These are phyloP conservation scores for Conticribra guillardii DNA, from an alignment of 108 stramenopile species.

Conservation along the genomic window DNA sequence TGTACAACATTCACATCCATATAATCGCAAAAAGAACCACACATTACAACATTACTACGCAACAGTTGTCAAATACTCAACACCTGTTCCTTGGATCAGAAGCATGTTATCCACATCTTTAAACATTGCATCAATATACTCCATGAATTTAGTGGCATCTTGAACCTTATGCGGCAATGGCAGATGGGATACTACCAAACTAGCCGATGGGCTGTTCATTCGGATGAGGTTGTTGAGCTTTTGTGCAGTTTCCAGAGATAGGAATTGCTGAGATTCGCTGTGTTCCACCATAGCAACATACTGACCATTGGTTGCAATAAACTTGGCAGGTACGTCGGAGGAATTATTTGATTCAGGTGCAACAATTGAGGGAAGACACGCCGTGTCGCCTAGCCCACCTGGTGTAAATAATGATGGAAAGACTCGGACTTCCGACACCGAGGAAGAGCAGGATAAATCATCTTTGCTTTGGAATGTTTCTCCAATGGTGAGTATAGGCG, in stretches of 20 bases:
- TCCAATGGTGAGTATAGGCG: constrained; percentile 19
- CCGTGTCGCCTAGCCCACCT: constrained; percentile 2
- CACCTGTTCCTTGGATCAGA: constrained; percentile 71
- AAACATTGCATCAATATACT: constrained; percentile 62
- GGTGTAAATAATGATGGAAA: constrained; percentile 7
- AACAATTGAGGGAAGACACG: constrained; percentile 4
- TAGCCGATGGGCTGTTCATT: constrained; percentile 44
- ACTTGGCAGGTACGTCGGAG: too few species aligned
- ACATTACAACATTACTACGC: too few species aligned
- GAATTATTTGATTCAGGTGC: not conserved
- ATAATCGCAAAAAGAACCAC: too few species aligned
- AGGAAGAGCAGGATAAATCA: constrained; percentile 7
- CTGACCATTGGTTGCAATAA: too few species aligned
- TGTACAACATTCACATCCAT: too few species aligned
- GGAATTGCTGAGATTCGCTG: not conserved
- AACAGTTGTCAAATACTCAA: constrained; percentile 72
- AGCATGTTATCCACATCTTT: constrained; percentile 53
- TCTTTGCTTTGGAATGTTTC: constrained; percentile 15
- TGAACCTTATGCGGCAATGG: constrained; percentile 52
- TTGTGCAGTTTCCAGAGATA: constrained; percentile 37
- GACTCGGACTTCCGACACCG: not conserved
- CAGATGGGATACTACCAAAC: constrained; percentile 77
- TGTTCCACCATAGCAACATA: constrained; percentile 13
- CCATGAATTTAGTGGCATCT: constrained; percentile 47
- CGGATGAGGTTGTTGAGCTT: constrained; percentile 59